Evolutionary conservation across 129 eudicot species (phyloP).

Genomic region (Deinandra increscens): DNA sequence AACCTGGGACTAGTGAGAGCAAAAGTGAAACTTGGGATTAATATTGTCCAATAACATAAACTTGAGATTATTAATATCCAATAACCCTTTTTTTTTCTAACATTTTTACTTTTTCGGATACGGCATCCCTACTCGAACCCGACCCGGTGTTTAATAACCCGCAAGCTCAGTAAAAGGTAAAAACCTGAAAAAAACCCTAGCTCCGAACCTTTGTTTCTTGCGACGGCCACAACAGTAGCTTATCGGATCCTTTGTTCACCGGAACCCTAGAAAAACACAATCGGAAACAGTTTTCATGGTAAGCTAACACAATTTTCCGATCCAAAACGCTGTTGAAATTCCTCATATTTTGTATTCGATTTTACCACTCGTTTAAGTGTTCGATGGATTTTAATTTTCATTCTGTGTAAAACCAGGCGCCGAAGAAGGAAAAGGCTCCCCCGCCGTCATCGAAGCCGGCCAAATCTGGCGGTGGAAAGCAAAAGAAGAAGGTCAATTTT

Average conservation of each 20-base stretch:
- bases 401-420: slow-evolving; percentile 1
- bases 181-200: background rate
- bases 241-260: background rate
- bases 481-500: slow-evolving; percentile 12
- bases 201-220: background rate
- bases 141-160: background rate
- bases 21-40: no score
- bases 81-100: no score
- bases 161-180: background rate
- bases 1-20: no score
- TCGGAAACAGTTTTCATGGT: background rate
- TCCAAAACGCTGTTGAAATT: background rate
- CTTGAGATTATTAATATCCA: no score
- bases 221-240: background rate
- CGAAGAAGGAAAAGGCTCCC: slow-evolving; percentile 24
- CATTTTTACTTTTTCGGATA: no score
- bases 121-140: background rate
- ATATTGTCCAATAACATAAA: no score
- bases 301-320: background rate
- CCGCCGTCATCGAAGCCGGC: slow-evolving; percentile 17
- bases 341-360: background rate
- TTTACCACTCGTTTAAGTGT: background rate
- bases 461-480: slow-evolving; percentile 1
- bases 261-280: background rate
- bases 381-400: background rate